phyloP scores from a whole-genome alignment of 768 basidiomycete genomes.

The Hygrophorus russula region DNA sequence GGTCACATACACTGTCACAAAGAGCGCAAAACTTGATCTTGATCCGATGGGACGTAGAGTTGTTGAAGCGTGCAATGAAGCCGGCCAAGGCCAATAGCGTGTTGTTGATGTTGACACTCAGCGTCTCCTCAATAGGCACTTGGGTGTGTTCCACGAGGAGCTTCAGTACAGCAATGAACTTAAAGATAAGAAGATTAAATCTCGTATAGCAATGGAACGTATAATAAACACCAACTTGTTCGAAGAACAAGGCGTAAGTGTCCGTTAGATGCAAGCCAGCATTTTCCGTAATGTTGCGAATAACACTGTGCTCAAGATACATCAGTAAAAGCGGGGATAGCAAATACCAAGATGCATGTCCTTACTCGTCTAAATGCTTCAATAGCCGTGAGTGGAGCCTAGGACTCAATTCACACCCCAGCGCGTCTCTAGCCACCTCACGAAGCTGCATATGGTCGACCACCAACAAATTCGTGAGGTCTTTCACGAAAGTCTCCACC shows the following conservation, averaged over 20 bases:
- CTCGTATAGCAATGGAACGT: neutral
- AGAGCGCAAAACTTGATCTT: constrained; percentile 69
- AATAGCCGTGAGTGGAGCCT: constrained; percentile 57
- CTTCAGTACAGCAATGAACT: constrained; percentile 71
- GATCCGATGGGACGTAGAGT: constrained; percentile 45
- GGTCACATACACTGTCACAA: constrained; percentile 55
- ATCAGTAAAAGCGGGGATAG: neutral
- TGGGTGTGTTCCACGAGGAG: constrained; percentile 67
- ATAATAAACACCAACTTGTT: constrained; percentile 43
- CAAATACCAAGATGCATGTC: constrained; percentile 3
- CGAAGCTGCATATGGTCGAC: constrained; percentile 54
- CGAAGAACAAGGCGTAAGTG: constrained; percentile 44
- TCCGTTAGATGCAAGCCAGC: constrained; percentile 32
- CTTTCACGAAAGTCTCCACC: constrained; percentile 53
- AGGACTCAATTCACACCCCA: constrained; percentile 71
- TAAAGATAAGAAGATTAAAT: constrained; percentile 4
- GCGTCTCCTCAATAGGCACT: constrained; percentile 43
- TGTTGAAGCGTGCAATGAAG: constrained; percentile 54
- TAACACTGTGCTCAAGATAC: constrained; percentile 9
- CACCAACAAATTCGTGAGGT: constrained; percentile 59
- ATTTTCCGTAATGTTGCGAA: constrained; percentile 37
- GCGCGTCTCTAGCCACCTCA: constrained; percentile 71
- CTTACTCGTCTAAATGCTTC: constrained; percentile 66
- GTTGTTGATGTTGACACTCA: constrained; percentile 52
- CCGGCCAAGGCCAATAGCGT: constrained; percentile 47